A percentile compares a stretch with the other conserved stretches of the same genome.
Conservation (phyloP, 2,329 filamentous ascomycete species). For the Colletotrichum lini region DNA sequence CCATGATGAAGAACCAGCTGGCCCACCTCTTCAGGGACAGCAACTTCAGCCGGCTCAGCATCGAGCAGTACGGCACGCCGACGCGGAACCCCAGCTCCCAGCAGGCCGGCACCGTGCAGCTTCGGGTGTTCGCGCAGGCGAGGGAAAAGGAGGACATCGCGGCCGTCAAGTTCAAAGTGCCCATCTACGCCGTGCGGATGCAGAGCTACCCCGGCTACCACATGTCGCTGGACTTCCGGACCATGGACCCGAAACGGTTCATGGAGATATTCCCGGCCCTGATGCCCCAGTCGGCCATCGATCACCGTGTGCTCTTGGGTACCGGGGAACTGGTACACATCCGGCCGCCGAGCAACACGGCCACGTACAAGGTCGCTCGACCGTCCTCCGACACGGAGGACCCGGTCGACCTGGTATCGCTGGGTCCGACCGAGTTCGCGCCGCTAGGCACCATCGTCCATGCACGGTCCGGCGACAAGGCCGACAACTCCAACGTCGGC, state of each 20-base stretch:
- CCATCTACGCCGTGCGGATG: constrained; percentile 56
- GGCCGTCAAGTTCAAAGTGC: constrained; percentile 48
- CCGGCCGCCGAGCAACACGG: background rate
- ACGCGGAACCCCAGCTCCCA: constrained; percentile 44
- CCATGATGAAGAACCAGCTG: constrained; percentile 46
- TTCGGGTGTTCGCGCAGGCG: constrained; percentile 47
- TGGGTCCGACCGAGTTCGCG: constrained; percentile 20
- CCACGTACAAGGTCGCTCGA: constrained; percentile 16
- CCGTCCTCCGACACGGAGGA: constrained; percentile 32
- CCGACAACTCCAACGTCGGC: constrained; percentile 55
- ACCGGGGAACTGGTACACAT: constrained; percentile 3
- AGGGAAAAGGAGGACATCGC: constrained; percentile 45
- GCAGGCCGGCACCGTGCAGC: constrained; percentile 45
- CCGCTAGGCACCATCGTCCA: constrained; percentile 53
- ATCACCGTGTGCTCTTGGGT: constrained; percentile 46
- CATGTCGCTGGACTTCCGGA: constrained; percentile 60
- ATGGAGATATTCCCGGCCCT: constrained; percentile 59
- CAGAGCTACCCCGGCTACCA: constrained; percentile 60
- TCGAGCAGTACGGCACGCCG: constrained; percentile 48
- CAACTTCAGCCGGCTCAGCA: constrained; percentile 54
- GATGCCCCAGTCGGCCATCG: constrained; percentile 48
- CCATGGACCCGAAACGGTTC: constrained; percentile 58
- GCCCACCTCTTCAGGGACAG: constrained; percentile 45
- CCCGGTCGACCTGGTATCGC: constrained; percentile 19
- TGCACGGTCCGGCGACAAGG: constrained; percentile 57